phyloP scores from a whole-genome alignment of 306 rosid genomes.

The Castanea sativa region DNA sequence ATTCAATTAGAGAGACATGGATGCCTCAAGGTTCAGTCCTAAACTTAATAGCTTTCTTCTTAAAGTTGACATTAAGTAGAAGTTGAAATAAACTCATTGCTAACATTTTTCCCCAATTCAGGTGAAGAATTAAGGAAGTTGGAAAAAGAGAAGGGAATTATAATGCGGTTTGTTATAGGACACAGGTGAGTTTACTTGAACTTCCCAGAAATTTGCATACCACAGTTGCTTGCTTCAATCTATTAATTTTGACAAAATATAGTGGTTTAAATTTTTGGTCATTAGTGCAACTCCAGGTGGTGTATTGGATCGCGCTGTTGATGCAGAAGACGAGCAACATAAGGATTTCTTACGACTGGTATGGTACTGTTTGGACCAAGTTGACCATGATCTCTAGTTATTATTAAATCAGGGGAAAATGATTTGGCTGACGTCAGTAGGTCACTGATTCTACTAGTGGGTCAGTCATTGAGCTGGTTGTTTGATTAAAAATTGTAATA shows the following conservation, averaged over 20 bases:
- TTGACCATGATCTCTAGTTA: constrained; percentile 5
- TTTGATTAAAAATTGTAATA: not conserved
- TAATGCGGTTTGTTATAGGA: constrained; percentile 59
- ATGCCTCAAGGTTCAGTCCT: constrained; percentile 47
- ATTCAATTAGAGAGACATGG: constrained; percentile 64
- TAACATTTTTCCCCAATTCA: constrained; percentile 6
- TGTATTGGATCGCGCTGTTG: constrained; percentile 55
- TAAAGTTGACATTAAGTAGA: not conserved
- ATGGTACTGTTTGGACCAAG: constrained; percentile 7
- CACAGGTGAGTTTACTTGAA: constrained; percentile 36
- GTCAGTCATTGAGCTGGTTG: not conserved
- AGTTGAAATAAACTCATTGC: constrained; percentile 9
- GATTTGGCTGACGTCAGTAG: not conserved
- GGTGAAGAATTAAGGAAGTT: constrained; percentile 44
- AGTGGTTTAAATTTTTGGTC: constrained; percentile 4
- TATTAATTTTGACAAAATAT: not conserved
- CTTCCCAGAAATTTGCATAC: not conserved
- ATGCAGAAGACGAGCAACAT: constrained; percentile 49
- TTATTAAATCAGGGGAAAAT: not conserved
- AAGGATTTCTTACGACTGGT: constrained; percentile 58
- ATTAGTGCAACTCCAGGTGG: constrained; percentile 54
- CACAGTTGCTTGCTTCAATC: constrained; percentile 3
- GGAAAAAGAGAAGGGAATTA: constrained; percentile 57
- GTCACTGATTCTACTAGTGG: not conserved
- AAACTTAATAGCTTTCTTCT: not conserved